phyloP scores from a whole-genome alignment of 2,329 filamentous ascomycete species.

The Colletotrichum falcatum region DNA sequence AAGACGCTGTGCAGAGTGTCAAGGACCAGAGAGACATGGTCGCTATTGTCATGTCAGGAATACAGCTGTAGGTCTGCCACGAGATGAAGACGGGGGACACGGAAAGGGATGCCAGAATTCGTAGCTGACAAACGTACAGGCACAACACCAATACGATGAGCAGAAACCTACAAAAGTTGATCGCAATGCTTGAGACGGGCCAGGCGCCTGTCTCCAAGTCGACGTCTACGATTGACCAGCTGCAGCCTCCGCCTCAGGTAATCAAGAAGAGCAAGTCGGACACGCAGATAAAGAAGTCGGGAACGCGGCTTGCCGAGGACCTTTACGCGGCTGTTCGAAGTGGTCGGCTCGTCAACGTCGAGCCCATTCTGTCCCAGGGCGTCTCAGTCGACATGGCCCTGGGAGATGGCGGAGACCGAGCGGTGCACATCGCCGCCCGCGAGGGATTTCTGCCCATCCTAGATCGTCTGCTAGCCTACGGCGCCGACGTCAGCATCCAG shows the following conservation, averaged over 20 bases:
- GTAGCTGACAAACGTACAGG: not conserved
- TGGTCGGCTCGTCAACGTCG: conserved; percentile 8
- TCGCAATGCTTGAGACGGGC: not conserved
- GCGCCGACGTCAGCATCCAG: conserved; percentile 19
- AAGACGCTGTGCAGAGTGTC: conserved; percentile 17
- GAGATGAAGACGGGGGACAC: not conserved
- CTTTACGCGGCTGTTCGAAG: not conserved
- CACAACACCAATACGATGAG: conserved; percentile 1
- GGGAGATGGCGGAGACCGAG: conserved; percentile 7
- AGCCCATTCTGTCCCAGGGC: conserved; percentile 5
- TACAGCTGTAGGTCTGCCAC: conserved; percentile 7
- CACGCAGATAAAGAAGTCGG: conserved; percentile 18
- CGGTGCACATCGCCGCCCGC: conserved; percentile 17
- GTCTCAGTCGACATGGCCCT: conserved; percentile 2
- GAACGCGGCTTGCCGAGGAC: not conserved
- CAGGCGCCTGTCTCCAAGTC: not conserved
- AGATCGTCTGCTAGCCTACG: conserved; percentile 14
- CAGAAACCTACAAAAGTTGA: not conserved
- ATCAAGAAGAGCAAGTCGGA: conserved; percentile 24
- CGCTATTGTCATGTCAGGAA: not conserved
- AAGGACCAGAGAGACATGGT: conserved; percentile 14
- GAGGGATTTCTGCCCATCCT: conserved; percentile 15
- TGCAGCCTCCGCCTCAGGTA: conserved; percentile 4
- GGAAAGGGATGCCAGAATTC: not conserved
- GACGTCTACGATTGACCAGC: conserved; percentile 1